Base-by-base conservation (phyloP, 1,284 basidiomycete genomes). In the Ustilago curta region DNA sequence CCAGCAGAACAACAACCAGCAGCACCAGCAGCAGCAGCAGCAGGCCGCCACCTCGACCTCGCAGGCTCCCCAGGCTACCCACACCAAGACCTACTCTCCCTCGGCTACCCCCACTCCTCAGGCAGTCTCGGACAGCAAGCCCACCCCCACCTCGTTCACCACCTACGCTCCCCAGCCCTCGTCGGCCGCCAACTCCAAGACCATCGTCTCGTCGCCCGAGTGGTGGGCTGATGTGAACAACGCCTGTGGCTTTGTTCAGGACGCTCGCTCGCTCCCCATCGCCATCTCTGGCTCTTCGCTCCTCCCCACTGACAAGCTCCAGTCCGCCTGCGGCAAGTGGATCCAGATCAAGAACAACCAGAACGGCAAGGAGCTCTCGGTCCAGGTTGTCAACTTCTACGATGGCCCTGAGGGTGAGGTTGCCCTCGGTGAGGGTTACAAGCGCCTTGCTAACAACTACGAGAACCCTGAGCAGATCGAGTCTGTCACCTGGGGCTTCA, bases 401-500 rank as follows among this genome's bases (percentile, higher is more conserved):
- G 42, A 64, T 37, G 77, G 74, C 11, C 51, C 59, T 14, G 64
- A 65, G 44, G 71, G 64, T 45, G 58, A 68, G 50, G 50, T 78
- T 42, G 77, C 70, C n/a, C 51, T 78, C 25, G 54, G 51, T 40
- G 59, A 78, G 58, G 77, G 54, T 59, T 78, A 78, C 74, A 68
- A 50, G 52, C 59, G 58, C 37, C 56, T 78, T 35, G 63, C 74
- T 16, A 69, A 63, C 62, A 55, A 70, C 59, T 71, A 69, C 61
- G 54, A 66, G 48, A 59, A 59, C 61, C 62, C 66, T 55, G 53
- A 67, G 54, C 21, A 44, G 49, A 76, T 78, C 74, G 60, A 76
- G 66, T 74, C 67, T 45, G 39, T 78, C 61, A 67, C 69, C 65
- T 78, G 77, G 77, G 77, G 77, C 64, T 73, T 78, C 65, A 72